Conservation (phyloP, 1,284 basidiomycete genomes). For the Malassezia vespertilionis region DNA sequence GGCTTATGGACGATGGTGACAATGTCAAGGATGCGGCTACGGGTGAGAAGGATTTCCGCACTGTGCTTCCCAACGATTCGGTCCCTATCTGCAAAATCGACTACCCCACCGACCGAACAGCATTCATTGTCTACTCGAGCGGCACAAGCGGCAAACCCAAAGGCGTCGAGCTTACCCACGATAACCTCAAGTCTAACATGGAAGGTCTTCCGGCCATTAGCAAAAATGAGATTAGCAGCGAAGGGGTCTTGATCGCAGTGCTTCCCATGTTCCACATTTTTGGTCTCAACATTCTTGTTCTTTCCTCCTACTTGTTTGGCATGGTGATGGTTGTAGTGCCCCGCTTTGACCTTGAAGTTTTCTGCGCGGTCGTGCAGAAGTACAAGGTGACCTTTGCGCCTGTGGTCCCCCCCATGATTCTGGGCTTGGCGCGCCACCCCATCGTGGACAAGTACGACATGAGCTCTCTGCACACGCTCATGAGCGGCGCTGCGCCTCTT, state of each 20-base stretch:
- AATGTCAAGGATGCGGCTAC: slow-evolving; percentile 18
- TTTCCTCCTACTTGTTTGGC: slow-evolving; percentile 57
- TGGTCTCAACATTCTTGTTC: slow-evolving; percentile 54
- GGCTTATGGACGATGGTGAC: slow-evolving; percentile 40
- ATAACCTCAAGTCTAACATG: slow-evolving; percentile 31
- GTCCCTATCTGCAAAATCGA: slow-evolving; percentile 25
- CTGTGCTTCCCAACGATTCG: slow-evolving; percentile 17
- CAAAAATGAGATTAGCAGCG: slow-evolving; percentile 21
- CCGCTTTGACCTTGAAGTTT: slow-evolving; percentile 62
- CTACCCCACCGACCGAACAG: slow-evolving; percentile 23
- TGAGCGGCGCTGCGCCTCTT: slow-evolving; percentile 73
- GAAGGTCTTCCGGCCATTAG: slow-evolving; percentile 20
- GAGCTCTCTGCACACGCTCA: slow-evolving; percentile 55
- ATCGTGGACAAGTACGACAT: slow-evolving; percentile 64
- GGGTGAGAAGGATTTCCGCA: slow-evolving; percentile 28
- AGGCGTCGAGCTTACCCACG: slow-evolving; percentile 40
- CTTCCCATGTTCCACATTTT: slow-evolving; percentile 41
- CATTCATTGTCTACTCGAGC: slow-evolving; percentile 37
- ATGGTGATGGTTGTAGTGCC: slow-evolving; percentile 59
- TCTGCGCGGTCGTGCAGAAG: slow-evolving; percentile 58
- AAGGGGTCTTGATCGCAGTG: slow-evolving; percentile 25
- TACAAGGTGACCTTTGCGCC: slow-evolving; percentile 59
- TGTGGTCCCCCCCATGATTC: slow-evolving; percentile 73
- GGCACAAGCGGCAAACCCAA: slow-evolving; percentile 45
- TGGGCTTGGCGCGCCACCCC: slow-evolving; percentile 64